phyloP scores from a whole-genome alignment of 2,329 filamentous ascomycete species.

The Monosporascus sp. region DNA sequence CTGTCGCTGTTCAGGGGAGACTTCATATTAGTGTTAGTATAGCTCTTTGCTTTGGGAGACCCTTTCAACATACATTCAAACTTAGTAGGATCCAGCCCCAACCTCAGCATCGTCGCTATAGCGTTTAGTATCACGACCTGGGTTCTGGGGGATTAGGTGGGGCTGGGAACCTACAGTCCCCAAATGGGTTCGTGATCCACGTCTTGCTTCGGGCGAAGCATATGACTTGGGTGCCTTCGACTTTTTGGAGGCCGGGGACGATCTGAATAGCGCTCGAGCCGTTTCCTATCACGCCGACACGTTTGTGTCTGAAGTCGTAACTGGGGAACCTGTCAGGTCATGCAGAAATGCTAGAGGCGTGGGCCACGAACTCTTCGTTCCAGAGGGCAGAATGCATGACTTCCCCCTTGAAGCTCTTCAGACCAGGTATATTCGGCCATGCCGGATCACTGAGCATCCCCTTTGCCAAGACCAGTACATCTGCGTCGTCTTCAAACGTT shows the following conservation, averaged over 20 bases:
- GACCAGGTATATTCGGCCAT: constrained; percentile 39
- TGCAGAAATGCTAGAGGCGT: neutral
- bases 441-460: constrained; percentile 37
- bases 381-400: constrained; percentile 41
- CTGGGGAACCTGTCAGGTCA: constrained; percentile 15
- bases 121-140: constrained; percentile 1
- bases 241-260: constrained; percentile 41
- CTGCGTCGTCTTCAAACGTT: constrained; percentile 32
- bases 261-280: constrained; percentile 50
- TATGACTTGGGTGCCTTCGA: constrained; percentile 34
- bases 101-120: constrained; percentile 31
- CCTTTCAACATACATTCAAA: constrained; percentile 30
- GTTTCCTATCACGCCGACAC: constrained; percentile 46
- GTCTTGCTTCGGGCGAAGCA: constrained; percentile 45
- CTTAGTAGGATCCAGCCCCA: constrained; percentile 35
- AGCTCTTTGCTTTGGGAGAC: neutral
- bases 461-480: constrained; percentile 37
- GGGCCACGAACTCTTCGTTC: constrained; percentile 31
- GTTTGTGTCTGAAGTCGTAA: constrained; percentile 43
- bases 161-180: constrained; percentile 26
- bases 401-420: constrained; percentile 36
- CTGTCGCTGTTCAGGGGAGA: constrained; percentile 32
- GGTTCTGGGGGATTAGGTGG: neutral
- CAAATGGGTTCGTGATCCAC: constrained; percentile 45
- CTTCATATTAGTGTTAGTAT: constrained; percentile 14